Conservation (phyloP, 2,329 filamentous ascomycete genomes). For the Pseudocercospora macadamiae region DNA sequence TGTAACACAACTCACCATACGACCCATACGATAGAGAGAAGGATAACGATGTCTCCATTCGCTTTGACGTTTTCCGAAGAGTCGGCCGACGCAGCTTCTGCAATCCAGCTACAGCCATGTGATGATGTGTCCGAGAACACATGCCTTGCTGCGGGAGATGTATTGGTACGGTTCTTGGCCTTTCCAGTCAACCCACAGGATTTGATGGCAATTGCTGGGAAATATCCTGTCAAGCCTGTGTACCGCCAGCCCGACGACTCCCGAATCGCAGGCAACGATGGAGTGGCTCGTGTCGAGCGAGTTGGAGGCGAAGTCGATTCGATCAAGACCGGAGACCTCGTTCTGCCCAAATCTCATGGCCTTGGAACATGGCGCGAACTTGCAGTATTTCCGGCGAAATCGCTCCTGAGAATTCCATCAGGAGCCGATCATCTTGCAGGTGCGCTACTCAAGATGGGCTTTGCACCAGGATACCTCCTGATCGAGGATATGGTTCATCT, state of each 20-base stretch:
- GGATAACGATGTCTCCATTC: background rate
- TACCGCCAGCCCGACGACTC: background rate
- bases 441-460: slow-evolving; percentile 6
- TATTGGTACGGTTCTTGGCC: background rate
- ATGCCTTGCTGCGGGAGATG: background rate
- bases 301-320: background rate
- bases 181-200: slow-evolving; percentile 4
- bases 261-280: slow-evolving; percentile 1
- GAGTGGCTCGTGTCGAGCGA: background rate
- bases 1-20: too few species aligned
- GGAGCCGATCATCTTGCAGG: background rate
- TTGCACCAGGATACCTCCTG: background rate
- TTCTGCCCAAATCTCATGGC: background rate
- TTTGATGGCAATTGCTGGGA: background rate
- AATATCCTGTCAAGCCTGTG: background rate
- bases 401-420: background rate
- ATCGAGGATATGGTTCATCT: slow-evolving; percentile 10
- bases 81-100: background rate
- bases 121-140: background rate
- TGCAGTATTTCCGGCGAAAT: background rate
- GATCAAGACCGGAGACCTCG: background rate
- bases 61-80: background rate
- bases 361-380: slow-evolving; percentile 3
- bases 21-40: too few species aligned
- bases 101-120: background rate